Evolutionary conservation across 108 stramenopile species (phyloP), one percentile per base, ranked within the genome.

Genomic region (Fragilariopsis cylindrus): DNA sequence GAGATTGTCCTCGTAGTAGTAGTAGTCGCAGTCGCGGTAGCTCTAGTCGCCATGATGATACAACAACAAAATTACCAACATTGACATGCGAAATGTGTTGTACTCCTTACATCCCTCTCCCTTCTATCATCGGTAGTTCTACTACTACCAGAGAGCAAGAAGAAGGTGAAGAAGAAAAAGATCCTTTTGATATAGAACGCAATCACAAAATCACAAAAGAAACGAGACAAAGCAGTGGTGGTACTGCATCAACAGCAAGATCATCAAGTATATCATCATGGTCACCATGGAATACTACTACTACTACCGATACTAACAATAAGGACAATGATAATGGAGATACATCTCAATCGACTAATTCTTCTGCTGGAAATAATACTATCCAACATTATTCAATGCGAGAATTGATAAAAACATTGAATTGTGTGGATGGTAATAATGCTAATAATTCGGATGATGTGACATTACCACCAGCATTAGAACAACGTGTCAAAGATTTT

Each of bases 401-500:
- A 54, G 79, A 80, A 58, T 60, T 80, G 40, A 57, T 80, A 43
- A 30, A 30, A 44, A 57, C 43, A 11, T 56, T 71, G 13, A 48
- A 48, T 9, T 16, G 18, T 3, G 49, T 6, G 12, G 70, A 57
- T 4, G 15, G 40, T 5, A 41, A 39, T 49, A 39, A 19, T 12
- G 30, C 48, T n/a, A 39, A 19, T 12, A 13, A 16, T n/a, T 52
- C 66, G 7, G 3, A 7, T 3, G 42, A 5, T 44, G 39, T 43
- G 45, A 48, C 42, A 6, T 48, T 68, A 0, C 57, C 79, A 4
- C 74, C 69, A 1, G 69, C 79, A 3, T 55, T 94, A 55, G 84
- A 84, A 42, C 88, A 86, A 13, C 72, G 95, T 13, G 73, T 96
- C 41, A 74, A 88, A 18, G 95, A 96, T 70, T 96, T 93, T 71